Evolutionary conservation across 2,329 filamentous ascomycete genomes (phyloP).

Genomic region (Aspergillus pseudoviridinutans): DNA sequence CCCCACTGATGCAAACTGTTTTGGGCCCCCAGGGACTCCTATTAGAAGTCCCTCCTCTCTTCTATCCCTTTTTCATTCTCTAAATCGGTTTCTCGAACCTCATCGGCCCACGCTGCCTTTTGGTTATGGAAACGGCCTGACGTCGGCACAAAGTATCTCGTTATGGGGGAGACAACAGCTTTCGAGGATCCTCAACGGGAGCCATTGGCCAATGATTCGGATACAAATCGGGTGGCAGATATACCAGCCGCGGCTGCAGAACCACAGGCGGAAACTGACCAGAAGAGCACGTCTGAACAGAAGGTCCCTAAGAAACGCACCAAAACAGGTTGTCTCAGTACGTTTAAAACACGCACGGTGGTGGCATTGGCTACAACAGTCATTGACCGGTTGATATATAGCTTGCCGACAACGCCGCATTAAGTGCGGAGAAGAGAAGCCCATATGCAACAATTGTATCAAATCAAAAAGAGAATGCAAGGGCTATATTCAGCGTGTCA

Average conservation of each 20-base stretch:
- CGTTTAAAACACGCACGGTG: slow-evolving; percentile 32
- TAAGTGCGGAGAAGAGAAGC: slow-evolving; percentile 84
- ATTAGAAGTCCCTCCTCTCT: neutral
- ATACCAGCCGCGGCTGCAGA: neutral
- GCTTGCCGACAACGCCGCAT: slow-evolving; percentile 92
- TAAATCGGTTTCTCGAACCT: neutral
- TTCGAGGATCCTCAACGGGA: neutral
- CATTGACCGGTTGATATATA: slow-evolving; percentile 33
- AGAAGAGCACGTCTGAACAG: slow-evolving; percentile 17
- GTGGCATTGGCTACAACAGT: neutral
- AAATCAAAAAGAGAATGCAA: slow-evolving; percentile 46
- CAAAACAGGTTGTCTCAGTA: slow-evolving; percentile 89
- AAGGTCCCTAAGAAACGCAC: slow-evolving; percentile 62
- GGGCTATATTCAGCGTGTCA: slow-evolving; percentile 39
- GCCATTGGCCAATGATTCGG: slow-evolving; percentile 1
- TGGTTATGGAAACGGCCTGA: neutral
- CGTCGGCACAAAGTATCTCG: neutral
- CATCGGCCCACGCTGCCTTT: neutral
- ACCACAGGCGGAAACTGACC: slow-evolving; percentile 10
- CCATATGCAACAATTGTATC: slow-evolving; percentile 44
- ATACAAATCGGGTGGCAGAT: slow-evolving; percentile 5
- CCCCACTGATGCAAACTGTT: neutral
- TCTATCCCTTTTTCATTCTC: neutral
- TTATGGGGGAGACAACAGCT: neutral
- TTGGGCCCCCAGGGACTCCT: neutral